Evolutionary conservation across 768 basidiomycete species (phyloP), one percentile per base, ranked within the genome.

Genomic region (Harrya chromipes): DNA sequence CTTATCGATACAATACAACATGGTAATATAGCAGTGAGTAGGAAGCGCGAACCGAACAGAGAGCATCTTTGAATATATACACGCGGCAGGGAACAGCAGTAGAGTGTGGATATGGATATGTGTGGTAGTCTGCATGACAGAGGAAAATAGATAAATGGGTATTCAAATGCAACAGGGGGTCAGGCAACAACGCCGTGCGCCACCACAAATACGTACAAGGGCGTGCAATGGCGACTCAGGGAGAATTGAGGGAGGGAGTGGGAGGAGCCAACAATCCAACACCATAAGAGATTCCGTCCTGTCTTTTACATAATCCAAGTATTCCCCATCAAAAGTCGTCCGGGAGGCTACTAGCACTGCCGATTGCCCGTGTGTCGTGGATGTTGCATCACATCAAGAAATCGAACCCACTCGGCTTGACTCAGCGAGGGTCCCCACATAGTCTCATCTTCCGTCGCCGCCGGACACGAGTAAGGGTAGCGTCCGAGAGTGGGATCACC

Each of bases 381-480:
- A 14, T 80, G 77, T 60, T 82, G 75, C 68, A 87, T 75, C 39
- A 78, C 83, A 52, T 87, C 83, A 67, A 89, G 68, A 62, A 81
- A 79, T 50, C 74, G 73, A 35, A 71, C 74, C 84, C 88, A 90
- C 67, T 90, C 88, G 35, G 82, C 81, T 56, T 86, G 83, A 48
- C 81, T 86, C 61, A 90, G 85, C 33, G 83, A 78, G 14, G 86
- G 77, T 37, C 86, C 86, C 87, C 87, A 90, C 74, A 88, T 83
- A 27, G 73, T 73, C 33, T 75, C 70, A 54, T 85, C 83, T 50
- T 84, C 84, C 39, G 79, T 76, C 35, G 57, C 39, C 29, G 63
- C 40, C 23, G 80, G 76, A 47, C 81, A 77, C 29, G 76, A 67
- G 24, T 65, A 65, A 37, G 63, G 52, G 33, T 65, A 62, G 24